Percentiles rank a stretch among this genome's conserved stretches.
These are phyloP conservation scores for Nitzschia sp. DNA, from an alignment of 108 stramenopile genomes.

Conservation along the genomic window DNA sequence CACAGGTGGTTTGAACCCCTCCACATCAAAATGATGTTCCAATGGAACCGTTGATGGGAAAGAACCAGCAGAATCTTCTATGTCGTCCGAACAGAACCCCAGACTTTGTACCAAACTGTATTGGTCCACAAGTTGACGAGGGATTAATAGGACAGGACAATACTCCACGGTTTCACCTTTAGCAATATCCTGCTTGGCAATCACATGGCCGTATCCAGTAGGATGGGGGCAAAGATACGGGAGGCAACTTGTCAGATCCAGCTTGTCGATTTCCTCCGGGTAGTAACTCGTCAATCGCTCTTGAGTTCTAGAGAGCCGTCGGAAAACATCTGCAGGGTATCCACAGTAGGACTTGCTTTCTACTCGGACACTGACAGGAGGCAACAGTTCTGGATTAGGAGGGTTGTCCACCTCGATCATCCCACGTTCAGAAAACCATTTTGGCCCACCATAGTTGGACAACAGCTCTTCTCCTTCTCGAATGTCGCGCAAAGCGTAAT, in stretches of 20 bases:
- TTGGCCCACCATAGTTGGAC: slow-evolving; percentile 19
- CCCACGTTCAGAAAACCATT: slow-evolving; percentile 31
- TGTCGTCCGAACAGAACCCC: slow-evolving; percentile 24
- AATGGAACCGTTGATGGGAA: neutral
- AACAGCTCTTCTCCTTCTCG: slow-evolving; percentile 32
- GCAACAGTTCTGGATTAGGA: no score
- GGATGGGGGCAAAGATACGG: neutral
- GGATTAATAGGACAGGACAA: slow-evolving; percentile 20
- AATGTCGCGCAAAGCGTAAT: slow-evolving; percentile 27
- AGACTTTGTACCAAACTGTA: slow-evolving; percentile 15
- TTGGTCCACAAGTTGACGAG: neutral
- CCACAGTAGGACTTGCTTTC: slow-evolving; percentile 17
- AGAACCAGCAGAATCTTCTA: neutral
- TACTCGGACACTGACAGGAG: slow-evolving; percentile 25
- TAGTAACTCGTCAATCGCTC: no score
- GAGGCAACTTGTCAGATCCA: neutral
- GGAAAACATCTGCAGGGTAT: neutral
- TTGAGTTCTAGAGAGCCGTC: no score
- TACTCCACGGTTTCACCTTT: slow-evolving; percentile 26
- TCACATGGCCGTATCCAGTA: slow-evolving; percentile 14
- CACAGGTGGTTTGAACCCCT: neutral
- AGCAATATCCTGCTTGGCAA: neutral
- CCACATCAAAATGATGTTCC: no score
- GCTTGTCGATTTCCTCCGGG: no score
- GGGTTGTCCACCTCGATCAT: slow-evolving; percentile 19